These are phyloP conservation scores for Protomyces pachydermus DNA, from an alignment of 1,139 yeast genomes.

Conservation along the genomic window DNA sequence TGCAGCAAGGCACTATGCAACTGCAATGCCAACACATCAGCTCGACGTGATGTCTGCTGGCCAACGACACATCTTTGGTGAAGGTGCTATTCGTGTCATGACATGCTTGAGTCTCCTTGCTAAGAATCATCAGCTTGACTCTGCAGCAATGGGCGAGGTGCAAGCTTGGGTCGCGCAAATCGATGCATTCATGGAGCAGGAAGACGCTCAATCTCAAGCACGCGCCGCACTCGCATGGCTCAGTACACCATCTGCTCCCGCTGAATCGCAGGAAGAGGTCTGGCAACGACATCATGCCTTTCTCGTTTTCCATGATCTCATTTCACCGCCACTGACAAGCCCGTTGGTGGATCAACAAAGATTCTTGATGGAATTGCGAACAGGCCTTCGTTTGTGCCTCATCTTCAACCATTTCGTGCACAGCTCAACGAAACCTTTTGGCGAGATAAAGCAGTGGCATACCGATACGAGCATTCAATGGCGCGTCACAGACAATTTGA, in stretches of 20 bases:
- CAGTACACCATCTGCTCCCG: neutral
- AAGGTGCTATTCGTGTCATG: conserved; percentile 11
- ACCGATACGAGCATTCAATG: conserved; percentile 12
- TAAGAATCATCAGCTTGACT: neutral
- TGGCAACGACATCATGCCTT: conserved; percentile 1
- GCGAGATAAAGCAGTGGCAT: conserved; percentile 6
- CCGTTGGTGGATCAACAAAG: neutral
- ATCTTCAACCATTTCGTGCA: conserved; percentile 12
- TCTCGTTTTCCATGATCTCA: conserved; percentile 3
- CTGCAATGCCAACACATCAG: conserved; percentile 3
- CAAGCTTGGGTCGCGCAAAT: neutral
- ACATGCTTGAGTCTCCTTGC: neutral
- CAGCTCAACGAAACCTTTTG: conserved; percentile 19
- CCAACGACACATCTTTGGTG: conserved; percentile 5
- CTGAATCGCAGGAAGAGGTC: neutral
- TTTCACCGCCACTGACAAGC: neutral
- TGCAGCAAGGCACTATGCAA: conserved; percentile 8
- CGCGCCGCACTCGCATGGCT: neutral
- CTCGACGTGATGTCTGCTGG: neutral
- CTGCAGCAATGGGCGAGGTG: neutral
- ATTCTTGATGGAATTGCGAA: conserved; percentile 1
- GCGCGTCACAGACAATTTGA: conserved; percentile 16
- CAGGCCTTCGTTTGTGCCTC: conserved; percentile 15
- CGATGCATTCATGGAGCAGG: neutral
- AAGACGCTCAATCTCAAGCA: neutral